A percentile compares a stretch with the other conserved stretches of the same genome.
Conservation (phyloP, 2,329 filamentous ascomycete genomes). For the Colletotrichum theobromicola region DNA sequence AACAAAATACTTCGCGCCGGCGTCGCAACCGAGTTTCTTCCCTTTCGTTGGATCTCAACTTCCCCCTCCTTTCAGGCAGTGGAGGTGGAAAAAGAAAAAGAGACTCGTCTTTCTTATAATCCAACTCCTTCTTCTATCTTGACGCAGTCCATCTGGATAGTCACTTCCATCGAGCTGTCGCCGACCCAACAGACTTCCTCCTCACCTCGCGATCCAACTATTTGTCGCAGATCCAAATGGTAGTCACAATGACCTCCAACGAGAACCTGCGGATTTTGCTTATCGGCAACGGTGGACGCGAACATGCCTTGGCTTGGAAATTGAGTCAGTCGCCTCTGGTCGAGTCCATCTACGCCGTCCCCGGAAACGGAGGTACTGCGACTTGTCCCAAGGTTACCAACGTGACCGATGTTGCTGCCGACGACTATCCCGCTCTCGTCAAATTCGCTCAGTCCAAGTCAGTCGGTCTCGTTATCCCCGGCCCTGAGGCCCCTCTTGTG, state of each 20-base stretch:
- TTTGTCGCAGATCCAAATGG: background rate
- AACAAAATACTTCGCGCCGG: slow-evolving; percentile 9
- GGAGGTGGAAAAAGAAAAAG: slow-evolving; percentile 4
- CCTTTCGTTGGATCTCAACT: background rate
- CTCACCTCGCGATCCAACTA: background rate
- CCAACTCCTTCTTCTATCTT: background rate
- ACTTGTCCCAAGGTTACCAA: slow-evolving; percentile 62
- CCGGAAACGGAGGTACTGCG: slow-evolving; percentile 74
- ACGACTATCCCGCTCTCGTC: slow-evolving; percentile 69
- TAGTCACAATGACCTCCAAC: background rate
- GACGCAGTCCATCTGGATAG: background rate
- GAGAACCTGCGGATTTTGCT: slow-evolving; percentile 55
- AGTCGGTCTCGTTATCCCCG: slow-evolving; percentile 74
- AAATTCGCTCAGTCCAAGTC: slow-evolving; percentile 63
- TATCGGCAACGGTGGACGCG: slow-evolving; percentile 76
- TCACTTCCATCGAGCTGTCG: background rate
- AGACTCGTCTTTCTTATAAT: background rate
- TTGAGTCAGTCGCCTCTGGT: slow-evolving; percentile 68
- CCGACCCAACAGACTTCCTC: background rate
- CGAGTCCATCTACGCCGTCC: slow-evolving; percentile 58
- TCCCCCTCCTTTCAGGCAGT: background rate
- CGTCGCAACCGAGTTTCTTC: background rate
- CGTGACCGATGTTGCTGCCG: slow-evolving; percentile 46
- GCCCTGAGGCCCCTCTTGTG: slow-evolving; percentile 76
- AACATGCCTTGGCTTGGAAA: slow-evolving; percentile 81